Base-by-base conservation (phyloP, 208 protist genomes). In the Leishmania lainsoni region DNA sequence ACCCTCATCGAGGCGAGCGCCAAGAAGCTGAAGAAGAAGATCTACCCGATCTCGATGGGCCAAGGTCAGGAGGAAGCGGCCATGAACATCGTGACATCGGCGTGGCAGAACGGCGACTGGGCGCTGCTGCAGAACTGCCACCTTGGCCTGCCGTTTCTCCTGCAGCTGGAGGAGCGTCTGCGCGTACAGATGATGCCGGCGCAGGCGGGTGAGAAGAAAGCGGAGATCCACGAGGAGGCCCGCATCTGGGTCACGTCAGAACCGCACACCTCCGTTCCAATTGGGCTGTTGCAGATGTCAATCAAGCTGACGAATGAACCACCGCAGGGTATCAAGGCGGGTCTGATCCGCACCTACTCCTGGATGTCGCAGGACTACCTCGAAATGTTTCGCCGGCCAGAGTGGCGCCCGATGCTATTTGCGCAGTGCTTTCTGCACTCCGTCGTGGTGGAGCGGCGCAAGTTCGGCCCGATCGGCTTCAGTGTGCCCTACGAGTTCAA, bases 401-500 rank as follows among this genome's bases (percentile, higher is more conserved):
- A 99, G 89, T 99, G 99, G 99, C 84, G 92, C 29, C 93, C 96
- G 68, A 96, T 99, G 89, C 93, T 99, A 72, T 99, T 98, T 83
- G 86, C 85, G 89, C 92, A 99, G 79, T 98, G 97, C 85, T 99
- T 99, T 92, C 90, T 99, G 63, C 98, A 99, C 87, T 98, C 98
- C 26, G 93, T 98, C 75, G 96, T 99, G 56, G 97, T 99, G 83
- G 98, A 99, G 91, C 93, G 99, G 45, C 94, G 98, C 79, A 99
- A 99, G 91, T 99, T 99, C 84, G 98, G 99, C 45, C 97, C 99
- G n/a, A 96, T 99, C 80, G 99, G 99, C 29, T 99, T 99, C 94
- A 98, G 96, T 85, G 98, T 99, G 39, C 98, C 98, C 48, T 99
- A 99, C 90, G 99, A 99, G 91, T 99, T 99, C 89, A 99, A 99